Percentiles rank a stretch among this genome's conserved stretches.
These are phyloP conservation scores for Podospora pseudopauciseta DNA, from an alignment of 495 filamentous ascomycete species.

Conservation along the genomic window DNA sequence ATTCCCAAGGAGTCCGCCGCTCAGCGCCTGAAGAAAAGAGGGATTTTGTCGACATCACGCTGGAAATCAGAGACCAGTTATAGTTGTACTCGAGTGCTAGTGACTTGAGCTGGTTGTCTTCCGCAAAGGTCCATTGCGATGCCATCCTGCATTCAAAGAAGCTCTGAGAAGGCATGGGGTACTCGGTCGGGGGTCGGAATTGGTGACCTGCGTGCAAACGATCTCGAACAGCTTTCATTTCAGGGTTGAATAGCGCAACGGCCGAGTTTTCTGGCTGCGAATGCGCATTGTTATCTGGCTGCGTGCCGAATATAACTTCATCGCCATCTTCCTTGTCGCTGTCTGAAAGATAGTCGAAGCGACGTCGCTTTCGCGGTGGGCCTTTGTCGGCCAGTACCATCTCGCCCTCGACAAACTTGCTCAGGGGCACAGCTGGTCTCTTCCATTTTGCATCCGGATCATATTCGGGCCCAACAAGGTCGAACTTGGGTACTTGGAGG, in stretches of 20 bases:
- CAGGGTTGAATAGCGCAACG: slow-evolving; percentile 83
- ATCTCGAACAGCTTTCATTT: slow-evolving; percentile 86
- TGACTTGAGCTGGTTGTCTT: slow-evolving; percentile 82
- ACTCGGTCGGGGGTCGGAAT: slow-evolving; percentile 88
- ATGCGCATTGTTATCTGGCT: slow-evolving; percentile 39
- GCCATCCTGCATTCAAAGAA: slow-evolving; percentile 84
- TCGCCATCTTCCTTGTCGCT: slow-evolving; percentile 58
- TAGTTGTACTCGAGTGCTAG: slow-evolving; percentile 90
- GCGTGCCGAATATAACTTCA: slow-evolving; percentile 43
- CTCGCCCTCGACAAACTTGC: slow-evolving; percentile 79
- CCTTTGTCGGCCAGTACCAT: slow-evolving; percentile 64
- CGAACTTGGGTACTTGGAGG: slow-evolving; percentile 52
- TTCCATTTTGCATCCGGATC: slow-evolving; percentile 69
- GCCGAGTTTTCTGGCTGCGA: slow-evolving; percentile 67
- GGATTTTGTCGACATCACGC: slow-evolving; percentile 68
- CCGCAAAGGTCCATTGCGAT: slow-evolving; percentile 85
- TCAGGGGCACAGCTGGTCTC: slow-evolving; percentile 74
- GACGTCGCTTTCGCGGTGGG: slow-evolving; percentile 69
- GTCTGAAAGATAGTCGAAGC: slow-evolving; percentile 72
- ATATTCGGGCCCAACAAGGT: slow-evolving; percentile 53
- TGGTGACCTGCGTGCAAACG: slow-evolving; percentile 88
- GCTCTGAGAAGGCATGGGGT: slow-evolving; percentile 77
- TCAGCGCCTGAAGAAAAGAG: slow-evolving; percentile 77
- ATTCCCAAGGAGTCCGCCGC: slow-evolving; percentile 95
- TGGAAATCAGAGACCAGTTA: slow-evolving; percentile 93